Evolutionary conservation across 495 filamentous ascomycete genomes (phyloP).

Genomic region (Bacidia rubella): DNA sequence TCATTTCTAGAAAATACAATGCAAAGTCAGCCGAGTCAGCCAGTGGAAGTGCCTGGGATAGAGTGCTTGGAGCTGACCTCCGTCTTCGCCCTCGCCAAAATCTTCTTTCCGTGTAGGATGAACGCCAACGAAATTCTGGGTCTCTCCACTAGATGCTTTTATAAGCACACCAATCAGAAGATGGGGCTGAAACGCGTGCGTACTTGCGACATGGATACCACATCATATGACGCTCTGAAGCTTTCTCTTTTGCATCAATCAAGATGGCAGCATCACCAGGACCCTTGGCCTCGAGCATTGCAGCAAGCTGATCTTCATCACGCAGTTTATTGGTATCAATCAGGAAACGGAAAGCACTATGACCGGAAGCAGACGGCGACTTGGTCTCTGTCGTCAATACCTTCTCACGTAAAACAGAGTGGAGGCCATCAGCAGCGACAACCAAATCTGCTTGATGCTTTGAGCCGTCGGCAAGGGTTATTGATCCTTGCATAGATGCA

Average conservation of each 20-base stretch:
- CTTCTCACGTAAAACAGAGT: conserved; percentile 22
- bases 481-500: too few species aligned
- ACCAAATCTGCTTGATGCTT: conserved; percentile 29
- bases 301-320: conserved; percentile 17
- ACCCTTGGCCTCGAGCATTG: conserved; percentile 9
- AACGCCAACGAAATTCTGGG: conserved; percentile 36
- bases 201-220: conserved; percentile 27
- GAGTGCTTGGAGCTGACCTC: too few species aligned
- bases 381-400: conserved; percentile 16
- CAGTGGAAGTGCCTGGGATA: not conserved
- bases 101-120: conserved; percentile 19
- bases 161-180: not conserved
- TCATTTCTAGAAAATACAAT: too few species aligned
- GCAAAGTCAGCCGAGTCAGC: conserved; percentile 10
- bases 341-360: conserved; percentile 26
- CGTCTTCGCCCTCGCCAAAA: too few species aligned
- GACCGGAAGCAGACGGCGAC: conserved; percentile 4
- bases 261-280: conserved; percentile 12
- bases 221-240: conserved; percentile 18
- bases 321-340: conserved; percentile 22
- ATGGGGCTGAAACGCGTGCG: not conserved
- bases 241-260: conserved; percentile 7
- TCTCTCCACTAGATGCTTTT: conserved; percentile 13
- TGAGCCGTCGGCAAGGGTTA: conserved; percentile 22
- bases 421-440: conserved; percentile 38